Percentiles rank a stretch among this genome's conserved stretches.
Conservation (phyloP, 2,329 filamentous ascomycete genomes). For the Fusarium lyarnte region DNA sequence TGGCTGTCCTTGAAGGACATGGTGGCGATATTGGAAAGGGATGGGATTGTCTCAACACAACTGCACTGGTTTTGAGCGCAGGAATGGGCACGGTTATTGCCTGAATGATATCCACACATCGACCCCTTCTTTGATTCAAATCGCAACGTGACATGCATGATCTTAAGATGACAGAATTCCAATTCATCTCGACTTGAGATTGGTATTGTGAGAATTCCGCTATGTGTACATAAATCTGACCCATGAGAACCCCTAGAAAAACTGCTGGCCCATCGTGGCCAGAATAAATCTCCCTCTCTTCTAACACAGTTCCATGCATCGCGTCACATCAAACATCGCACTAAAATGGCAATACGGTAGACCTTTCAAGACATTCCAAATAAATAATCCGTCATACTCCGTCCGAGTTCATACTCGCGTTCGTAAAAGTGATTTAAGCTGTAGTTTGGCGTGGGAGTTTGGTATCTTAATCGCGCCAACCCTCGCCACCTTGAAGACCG, state of each 20-base stretch:
- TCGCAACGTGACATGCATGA: neutral
- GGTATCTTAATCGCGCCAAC: constrained; percentile 54
- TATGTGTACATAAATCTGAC: constrained; percentile 21
- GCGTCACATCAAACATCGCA: neutral
- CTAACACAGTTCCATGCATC: constrained; percentile 6
- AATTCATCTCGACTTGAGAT: constrained; percentile 15
- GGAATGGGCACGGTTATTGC: constrained; percentile 2
- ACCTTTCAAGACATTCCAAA: constrained; percentile 25
- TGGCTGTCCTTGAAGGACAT: constrained; percentile 9
- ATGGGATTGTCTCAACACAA: neutral
- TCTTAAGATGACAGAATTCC: neutral
- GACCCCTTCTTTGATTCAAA: constrained; percentile 13
- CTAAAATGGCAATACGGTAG: neutral
- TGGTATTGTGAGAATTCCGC: constrained; percentile 4
- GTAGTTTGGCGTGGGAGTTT: neutral
- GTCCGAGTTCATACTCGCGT: constrained; percentile 6
- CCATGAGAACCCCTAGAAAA: neutral
- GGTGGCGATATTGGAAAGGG: constrained; percentile 17
- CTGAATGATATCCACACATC: constrained; percentile 29
- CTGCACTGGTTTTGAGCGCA: neutral
- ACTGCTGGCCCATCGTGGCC: neutral
- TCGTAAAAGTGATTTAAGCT: constrained; percentile 8
- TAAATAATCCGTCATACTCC: constrained; percentile 38
- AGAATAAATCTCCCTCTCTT: constrained; percentile 10
- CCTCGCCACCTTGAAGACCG: constrained; percentile 57